These are phyloP conservation scores for Viola odorata DNA, from an alignment of 345 rosid genomes.

Conservation along the genomic window DNA sequence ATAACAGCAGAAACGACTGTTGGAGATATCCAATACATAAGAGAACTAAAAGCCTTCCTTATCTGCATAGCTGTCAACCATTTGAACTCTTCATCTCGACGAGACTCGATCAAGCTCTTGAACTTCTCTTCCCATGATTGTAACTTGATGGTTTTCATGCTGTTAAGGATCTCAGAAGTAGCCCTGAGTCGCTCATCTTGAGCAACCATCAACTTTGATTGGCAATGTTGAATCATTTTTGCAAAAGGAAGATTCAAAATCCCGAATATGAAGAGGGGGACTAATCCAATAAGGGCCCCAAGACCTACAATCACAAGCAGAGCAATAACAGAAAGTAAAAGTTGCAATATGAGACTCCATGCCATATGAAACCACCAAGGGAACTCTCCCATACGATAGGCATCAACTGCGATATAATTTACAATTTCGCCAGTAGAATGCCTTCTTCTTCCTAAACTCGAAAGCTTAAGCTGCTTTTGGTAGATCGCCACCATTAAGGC, in stretches of 20 bases:
- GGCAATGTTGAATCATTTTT: conserved; percentile 48
- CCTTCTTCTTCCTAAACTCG: conserved; percentile 53
- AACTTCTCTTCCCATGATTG: conserved; percentile 83
- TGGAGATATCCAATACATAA: conserved; percentile 70
- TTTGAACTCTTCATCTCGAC: conserved; percentile 53
- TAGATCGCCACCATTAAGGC: conserved; percentile 63
- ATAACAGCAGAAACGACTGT: conserved; percentile 56
- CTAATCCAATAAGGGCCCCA: conserved; percentile 53
- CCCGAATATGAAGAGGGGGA: conserved; percentile 43
- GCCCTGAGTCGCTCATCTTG: conserved; percentile 65
- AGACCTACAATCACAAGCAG: conserved; percentile 54
- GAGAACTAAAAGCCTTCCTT: conserved; percentile 39
- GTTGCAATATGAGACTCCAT: conserved; percentile 51
- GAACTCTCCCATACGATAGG: conserved; percentile 72
- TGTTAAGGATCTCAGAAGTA: conserved; percentile 61
- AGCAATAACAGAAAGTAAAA: conserved; percentile 42
- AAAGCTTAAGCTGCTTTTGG: conserved; percentile 58
- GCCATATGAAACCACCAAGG: conserved; percentile 69
- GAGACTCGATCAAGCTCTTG: conserved; percentile 46
- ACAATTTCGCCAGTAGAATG: conserved; percentile 75
- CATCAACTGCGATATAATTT: conserved; percentile 72
- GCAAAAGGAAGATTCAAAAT: conserved; percentile 60
- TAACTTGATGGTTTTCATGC: conserved; percentile 72
- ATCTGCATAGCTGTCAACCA: conserved; percentile 54
- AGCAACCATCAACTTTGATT: conserved; percentile 53